A percentile compares a stretch with the other conserved stretches of the same genome.
These are phyloP conservation scores for Apiospora kogelbergensis DNA, from an alignment of 2,329 filamentous ascomycete genomes.

Conservation along the genomic window DNA sequence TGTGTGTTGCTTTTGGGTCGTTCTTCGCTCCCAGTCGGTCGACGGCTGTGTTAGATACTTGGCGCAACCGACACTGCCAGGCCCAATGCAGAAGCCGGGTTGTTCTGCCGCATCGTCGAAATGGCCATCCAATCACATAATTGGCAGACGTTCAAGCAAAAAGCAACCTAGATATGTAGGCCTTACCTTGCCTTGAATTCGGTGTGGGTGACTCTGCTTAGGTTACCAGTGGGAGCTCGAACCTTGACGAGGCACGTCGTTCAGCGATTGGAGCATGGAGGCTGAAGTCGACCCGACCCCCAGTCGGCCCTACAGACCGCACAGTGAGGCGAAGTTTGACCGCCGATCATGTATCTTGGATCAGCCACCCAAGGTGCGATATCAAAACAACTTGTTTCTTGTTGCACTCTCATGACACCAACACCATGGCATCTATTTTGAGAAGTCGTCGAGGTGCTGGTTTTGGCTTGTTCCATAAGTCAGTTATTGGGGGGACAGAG, in stretches of 20 bases:
- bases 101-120: neutral
- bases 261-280: constrained; percentile 11
- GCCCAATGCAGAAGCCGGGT: neutral
- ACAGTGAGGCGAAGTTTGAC: constrained; percentile 12
- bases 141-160: neutral
- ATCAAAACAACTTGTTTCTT: constrained; percentile 3
- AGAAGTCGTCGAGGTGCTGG: neutral
- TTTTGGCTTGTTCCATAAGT: neutral
- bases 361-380: neutral
- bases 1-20: neutral
- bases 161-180: neutral
- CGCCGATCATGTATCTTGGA: constrained; percentile 10
- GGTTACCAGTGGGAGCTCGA: neutral
- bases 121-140: neutral
- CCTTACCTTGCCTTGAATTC: constrained; percentile 6
- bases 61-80: neutral
- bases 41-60: neutral
- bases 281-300: constrained; percentile 1
- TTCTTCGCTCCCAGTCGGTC: neutral
- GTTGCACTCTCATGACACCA: constrained; percentile 3
- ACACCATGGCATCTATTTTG: neutral
- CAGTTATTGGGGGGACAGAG: neutral
- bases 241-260: constrained; percentile 7
- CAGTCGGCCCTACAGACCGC: neutral
- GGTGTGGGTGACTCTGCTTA: constrained; percentile 2